A percentile compares a stretch with the other conserved stretches of the same genome.
phyloP scores from a whole-genome alignment of 176 grass and related monocot species.

The Eremochloa ophiuroides region DNA sequence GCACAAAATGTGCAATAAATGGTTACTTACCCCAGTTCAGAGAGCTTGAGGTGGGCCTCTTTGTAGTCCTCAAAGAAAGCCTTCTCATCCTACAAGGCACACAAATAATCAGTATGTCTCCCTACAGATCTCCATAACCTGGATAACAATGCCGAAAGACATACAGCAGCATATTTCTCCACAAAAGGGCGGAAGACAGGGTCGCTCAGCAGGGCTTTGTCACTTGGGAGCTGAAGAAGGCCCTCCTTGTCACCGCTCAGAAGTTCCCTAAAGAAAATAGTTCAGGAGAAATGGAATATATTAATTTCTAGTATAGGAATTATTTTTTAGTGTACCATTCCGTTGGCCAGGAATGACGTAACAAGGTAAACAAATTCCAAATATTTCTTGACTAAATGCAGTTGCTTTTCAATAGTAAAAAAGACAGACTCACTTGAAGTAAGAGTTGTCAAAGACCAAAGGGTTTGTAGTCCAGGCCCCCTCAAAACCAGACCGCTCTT shows the following conservation, averaged over 20 bases:
- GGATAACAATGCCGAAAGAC: neutral
- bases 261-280: slow-evolving; percentile 52
- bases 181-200: slow-evolving; percentile 73
- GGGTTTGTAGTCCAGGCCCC: slow-evolving; percentile 76
- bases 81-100: slow-evolving; percentile 62
- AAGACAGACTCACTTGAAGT: slow-evolving; percentile 44
- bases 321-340: neutral
- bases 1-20: neutral
- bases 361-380: neutral
- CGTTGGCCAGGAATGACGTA: neutral
- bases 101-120: neutral
- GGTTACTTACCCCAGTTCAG: slow-evolving; percentile 59
- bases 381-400: neutral
- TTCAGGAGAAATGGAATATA: neutral
- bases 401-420: neutral
- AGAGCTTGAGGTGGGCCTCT: slow-evolving; percentile 84
- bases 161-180: slow-evolving; percentile 82
- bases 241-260: slow-evolving; percentile 87
- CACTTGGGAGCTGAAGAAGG: slow-evolving; percentile 80
- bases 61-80: slow-evolving; percentile 88
- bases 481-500: slow-evolving; percentile 89
- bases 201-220: slow-evolving; percentile 76
- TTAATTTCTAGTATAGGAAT: neutral
- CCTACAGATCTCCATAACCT: neutral
- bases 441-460: slow-evolving; percentile 70